These are phyloP conservation scores for Verticillium albo-atrum DNA, from an alignment of 2,329 filamentous ascomycete species.

Conservation along the genomic window DNA sequence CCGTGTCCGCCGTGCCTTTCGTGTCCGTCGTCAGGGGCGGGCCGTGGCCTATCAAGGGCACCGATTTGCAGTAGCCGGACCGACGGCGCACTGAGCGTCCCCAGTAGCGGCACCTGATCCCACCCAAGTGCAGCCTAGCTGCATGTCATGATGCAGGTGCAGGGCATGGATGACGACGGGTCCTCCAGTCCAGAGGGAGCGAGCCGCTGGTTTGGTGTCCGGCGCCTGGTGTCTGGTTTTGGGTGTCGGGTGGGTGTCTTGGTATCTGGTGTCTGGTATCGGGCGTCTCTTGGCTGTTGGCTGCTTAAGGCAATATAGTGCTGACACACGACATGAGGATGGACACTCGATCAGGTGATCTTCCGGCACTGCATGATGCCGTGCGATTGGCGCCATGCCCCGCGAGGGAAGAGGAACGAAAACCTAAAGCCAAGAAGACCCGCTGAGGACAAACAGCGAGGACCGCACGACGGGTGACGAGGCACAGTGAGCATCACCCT, in stretches of 20 bases:
- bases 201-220: not conserved
- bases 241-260: not conserved
- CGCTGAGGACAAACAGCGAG: not conserved
- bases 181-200: not conserved
- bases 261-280: not conserved
- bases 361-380: not conserved
- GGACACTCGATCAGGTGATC: not conserved
- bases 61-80: not conserved
- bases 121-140: constrained; percentile 6
- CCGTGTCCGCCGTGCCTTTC: not conserved
- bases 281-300: not conserved
- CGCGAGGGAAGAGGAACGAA: not conserved
- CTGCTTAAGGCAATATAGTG: not conserved
- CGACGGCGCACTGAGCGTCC: not conserved
- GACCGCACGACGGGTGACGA: not conserved
- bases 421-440: not conserved
- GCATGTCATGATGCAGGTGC: constrained; percentile 10
- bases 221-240: not conserved
- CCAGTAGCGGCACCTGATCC: not conserved
- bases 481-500: not conserved
- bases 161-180: not conserved
- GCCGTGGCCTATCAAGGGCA: not conserved
- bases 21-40: not conserved
- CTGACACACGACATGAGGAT: not conserved
- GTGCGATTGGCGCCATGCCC: not conserved